Percentiles rank a stretch among this genome's conserved stretches.
These are phyloP conservation scores for Backusella tuberculispora DNA, from an alignment of 192 early-diverging fungal species.

Conservation along the genomic window DNA sequence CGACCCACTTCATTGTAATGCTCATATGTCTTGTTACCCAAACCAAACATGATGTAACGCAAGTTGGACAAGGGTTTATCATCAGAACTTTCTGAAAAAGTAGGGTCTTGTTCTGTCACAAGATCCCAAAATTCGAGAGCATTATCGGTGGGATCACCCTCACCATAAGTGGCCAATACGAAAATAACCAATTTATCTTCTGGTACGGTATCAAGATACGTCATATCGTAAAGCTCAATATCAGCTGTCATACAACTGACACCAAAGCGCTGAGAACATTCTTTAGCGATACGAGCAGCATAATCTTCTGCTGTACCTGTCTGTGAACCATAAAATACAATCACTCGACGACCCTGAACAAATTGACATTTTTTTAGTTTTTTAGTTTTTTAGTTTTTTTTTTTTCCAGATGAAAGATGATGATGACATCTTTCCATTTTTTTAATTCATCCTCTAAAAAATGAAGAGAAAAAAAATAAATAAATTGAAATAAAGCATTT, in stretches of 20 bases:
- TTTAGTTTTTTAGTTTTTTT: background rate
- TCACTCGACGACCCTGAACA: constrained; percentile 67
- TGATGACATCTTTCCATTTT: background rate
- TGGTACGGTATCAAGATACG: constrained; percentile 73
- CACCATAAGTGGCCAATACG: constrained; percentile 95
- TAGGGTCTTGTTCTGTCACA: constrained; percentile 72
- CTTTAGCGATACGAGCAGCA: constrained; percentile 88
- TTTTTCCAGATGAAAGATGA: background rate
- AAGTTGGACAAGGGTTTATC: constrained; percentile 60
- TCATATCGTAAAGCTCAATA: constrained; percentile 92
- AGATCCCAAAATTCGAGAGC: constrained; percentile 94
- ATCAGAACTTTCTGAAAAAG: constrained; percentile 62
- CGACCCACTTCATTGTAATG: constrained; percentile 86
- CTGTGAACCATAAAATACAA: constrained; percentile 97
- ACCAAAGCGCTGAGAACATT: constrained; percentile 71
- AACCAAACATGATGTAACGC: constrained; percentile 74
- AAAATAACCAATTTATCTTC: constrained; percentile 78
- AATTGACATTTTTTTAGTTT: no score
- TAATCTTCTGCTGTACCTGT: constrained; percentile 99
- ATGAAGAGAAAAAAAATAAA: background rate
- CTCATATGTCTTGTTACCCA: constrained; percentile 93
- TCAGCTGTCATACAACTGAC: constrained; percentile 84
- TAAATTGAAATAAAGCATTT: background rate
- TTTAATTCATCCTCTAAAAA: background rate
- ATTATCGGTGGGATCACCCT: constrained; percentile 99